Evolutionary conservation across 139 green algal genomes (phyloP).

Genomic region (Chlamydomonas sp.): DNA sequence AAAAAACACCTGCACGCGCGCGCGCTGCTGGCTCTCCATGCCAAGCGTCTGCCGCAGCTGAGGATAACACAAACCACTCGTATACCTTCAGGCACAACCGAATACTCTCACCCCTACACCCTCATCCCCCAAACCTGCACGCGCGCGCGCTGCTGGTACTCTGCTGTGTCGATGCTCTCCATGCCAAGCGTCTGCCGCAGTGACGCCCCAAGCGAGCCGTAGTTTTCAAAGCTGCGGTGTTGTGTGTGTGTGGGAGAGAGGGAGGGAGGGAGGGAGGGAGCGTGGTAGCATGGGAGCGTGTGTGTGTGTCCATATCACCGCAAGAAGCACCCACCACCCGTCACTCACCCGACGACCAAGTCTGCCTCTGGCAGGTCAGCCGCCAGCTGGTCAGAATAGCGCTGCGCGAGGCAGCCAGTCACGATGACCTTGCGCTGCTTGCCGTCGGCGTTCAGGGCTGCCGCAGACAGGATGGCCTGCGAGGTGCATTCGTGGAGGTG

Average conservation of each 20-base stretch:
- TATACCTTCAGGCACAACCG: too few species aligned
- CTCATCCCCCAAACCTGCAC: slow-evolving; percentile 4
- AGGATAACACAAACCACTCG: too few species aligned
- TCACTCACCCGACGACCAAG: too few species aligned
- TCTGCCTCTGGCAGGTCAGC: slow-evolving; percentile 76
- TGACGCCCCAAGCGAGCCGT: background rate
- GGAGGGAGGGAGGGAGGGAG: too few species aligned
- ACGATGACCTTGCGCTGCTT: slow-evolving; percentile 60
- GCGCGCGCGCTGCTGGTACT: slow-evolving; percentile 3
- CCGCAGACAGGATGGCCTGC: slow-evolving; percentile 69
- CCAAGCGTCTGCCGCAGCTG: too few species aligned
- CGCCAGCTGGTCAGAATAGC: slow-evolving; percentile 69
- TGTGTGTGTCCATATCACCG: too few species aligned
- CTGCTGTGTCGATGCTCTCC: background rate
- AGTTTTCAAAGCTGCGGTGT: slow-evolving; percentile 16
- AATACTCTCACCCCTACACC: too few species aligned
- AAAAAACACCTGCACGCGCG: too few species aligned
- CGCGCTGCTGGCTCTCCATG: too few species aligned
- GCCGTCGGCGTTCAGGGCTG: slow-evolving; percentile 56
- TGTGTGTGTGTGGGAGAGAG: too few species aligned
- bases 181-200: slow-evolving; percentile 3
- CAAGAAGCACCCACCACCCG: too few species aligned
- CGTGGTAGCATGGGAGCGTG: too few species aligned
- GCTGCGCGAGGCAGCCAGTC: slow-evolving; percentile 84
- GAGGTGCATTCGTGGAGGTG: slow-evolving; percentile 77